These are phyloP conservation scores for Nemania serpens DNA, from an alignment of 2,329 filamentous ascomycete genomes.

Conservation along the genomic window DNA sequence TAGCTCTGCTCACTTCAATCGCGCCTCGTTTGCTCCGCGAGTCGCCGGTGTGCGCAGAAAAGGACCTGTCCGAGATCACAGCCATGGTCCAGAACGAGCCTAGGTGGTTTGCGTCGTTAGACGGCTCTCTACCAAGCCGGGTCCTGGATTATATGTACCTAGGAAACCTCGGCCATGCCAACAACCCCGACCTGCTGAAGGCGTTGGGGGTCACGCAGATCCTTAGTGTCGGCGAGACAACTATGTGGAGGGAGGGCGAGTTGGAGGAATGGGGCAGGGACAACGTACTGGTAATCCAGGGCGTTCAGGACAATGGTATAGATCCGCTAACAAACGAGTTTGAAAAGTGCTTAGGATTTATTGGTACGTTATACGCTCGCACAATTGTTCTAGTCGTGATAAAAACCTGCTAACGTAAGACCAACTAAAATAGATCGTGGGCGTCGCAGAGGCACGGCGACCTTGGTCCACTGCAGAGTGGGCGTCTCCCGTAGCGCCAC, in stretches of 20 bases:
- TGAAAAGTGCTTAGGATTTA: slow-evolving; percentile 83
- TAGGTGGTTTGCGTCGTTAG: slow-evolving; percentile 79
- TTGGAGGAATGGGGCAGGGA: slow-evolving; percentile 74
- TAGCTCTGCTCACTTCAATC: slow-evolving; percentile 77
- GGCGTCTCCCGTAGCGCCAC: slow-evolving; percentile 95
- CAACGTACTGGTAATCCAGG: slow-evolving; percentile 79
- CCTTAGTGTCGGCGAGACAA: slow-evolving; percentile 87
- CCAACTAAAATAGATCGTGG: slow-evolving; percentile 67
- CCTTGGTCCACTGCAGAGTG: slow-evolving; percentile 93
- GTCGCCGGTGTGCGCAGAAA: slow-evolving; percentile 61
- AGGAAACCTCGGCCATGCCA: slow-evolving; percentile 90
- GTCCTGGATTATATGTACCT: slow-evolving; percentile 95
- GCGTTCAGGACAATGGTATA: slow-evolving; percentile 95
- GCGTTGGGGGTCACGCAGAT: slow-evolving; percentile 85
- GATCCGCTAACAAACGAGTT: slow-evolving; percentile 89
- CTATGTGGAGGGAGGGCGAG: slow-evolving; percentile 77
- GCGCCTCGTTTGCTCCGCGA: slow-evolving; percentile 75
- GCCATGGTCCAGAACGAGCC: slow-evolving; percentile 65
- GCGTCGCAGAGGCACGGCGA: slow-evolving; percentile 76
- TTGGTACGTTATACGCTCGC: slow-evolving; percentile 64
- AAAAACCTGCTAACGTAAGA: slow-evolving; percentile 15
- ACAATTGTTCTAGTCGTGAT: background rate
- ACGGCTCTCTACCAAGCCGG: slow-evolving; percentile 88
- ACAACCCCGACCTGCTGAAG: slow-evolving; percentile 82
- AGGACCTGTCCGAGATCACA: slow-evolving; percentile 58